Evolutionary conservation across 83 land plant species (phyloP).

Genomic region (Picea abies): DNA sequence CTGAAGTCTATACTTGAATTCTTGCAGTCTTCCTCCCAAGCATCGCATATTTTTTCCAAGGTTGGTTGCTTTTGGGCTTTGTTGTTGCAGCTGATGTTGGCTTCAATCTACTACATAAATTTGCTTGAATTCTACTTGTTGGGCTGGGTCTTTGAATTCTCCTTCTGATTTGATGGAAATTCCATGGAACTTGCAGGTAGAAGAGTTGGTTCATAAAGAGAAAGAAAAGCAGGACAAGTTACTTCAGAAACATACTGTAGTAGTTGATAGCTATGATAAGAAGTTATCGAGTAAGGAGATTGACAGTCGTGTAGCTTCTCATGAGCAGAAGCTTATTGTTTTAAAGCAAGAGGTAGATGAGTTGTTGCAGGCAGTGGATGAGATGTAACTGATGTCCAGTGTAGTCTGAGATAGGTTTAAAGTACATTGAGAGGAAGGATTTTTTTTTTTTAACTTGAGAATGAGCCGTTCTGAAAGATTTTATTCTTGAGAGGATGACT

Average conservation of each 20-base stretch:
- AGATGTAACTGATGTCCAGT: constrained; percentile 30
- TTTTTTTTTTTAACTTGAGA: too few relatives aligned
- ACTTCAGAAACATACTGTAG: constrained; percentile 65
- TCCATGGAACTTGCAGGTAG: constrained; percentile 55
- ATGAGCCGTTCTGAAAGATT: too few relatives aligned
- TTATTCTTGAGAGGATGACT: too few relatives aligned
- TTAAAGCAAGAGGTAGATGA: constrained; percentile 83
- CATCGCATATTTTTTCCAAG: constrained; percentile 67
- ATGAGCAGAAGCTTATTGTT: constrained; percentile 67
- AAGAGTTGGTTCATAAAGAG: constrained; percentile 83
- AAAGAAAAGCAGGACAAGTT: constrained; percentile 88
- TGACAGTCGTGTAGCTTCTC: constrained; percentile 72
- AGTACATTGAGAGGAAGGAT: too few relatives aligned
- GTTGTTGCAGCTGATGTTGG: background rate
- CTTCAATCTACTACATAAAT: background rate
- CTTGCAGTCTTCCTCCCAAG: constrained; percentile 67
- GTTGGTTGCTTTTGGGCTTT: constrained; percentile 27
- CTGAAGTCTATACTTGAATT: constrained; percentile 55
- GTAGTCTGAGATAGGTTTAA: too few relatives aligned
- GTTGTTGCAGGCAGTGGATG: constrained; percentile 70
- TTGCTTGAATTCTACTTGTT: background rate
- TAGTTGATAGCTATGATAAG: constrained; percentile 81
- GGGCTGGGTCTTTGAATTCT: background rate
- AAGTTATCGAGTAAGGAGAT: constrained; percentile 71
- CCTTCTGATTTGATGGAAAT: background rate